Percentiles rank a stretch among this genome's conserved stretches.
Conservation (phyloP, 169 alveolate genomes). For the Blepharisma undulans region DNA sequence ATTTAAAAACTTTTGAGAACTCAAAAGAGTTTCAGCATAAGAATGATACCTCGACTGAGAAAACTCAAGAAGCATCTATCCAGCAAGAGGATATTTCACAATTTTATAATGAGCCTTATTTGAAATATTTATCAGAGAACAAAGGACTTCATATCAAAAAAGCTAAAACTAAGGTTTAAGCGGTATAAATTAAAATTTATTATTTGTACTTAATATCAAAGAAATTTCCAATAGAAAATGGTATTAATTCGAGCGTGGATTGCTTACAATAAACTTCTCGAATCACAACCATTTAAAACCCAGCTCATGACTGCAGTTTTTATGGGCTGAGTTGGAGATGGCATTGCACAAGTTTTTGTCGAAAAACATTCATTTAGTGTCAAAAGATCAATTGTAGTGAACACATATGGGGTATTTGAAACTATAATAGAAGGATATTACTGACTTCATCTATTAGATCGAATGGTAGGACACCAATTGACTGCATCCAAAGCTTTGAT, state of each 20-base stretch:
- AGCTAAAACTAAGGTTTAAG: background rate
- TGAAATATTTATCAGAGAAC: background rate
- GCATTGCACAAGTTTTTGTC: background rate
- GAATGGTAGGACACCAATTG: background rate
- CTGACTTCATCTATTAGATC: background rate
- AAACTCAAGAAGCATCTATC: background rate
- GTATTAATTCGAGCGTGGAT: background rate
- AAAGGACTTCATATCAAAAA: background rate
- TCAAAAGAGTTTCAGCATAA: background rate
- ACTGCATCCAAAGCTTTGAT: background rate
- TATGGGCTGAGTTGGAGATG: background rate
- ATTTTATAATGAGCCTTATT: slow-evolving; percentile 16
- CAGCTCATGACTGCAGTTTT: background rate
- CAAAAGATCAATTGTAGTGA: background rate
- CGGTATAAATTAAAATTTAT: no score
- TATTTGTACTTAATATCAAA: background rate
- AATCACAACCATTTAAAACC: background rate
- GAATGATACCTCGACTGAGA: background rate
- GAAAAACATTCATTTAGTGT: background rate
- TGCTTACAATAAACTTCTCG: background rate
- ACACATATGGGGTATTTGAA: background rate
- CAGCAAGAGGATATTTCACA: background rate
- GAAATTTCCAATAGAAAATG: background rate
- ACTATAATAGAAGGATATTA: background rate
- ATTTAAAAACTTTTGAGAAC: background rate